These are phyloP conservation scores for Diplodia intermedia DNA, from an alignment of 2,329 filamentous ascomycete species.

Conservation along the genomic window DNA sequence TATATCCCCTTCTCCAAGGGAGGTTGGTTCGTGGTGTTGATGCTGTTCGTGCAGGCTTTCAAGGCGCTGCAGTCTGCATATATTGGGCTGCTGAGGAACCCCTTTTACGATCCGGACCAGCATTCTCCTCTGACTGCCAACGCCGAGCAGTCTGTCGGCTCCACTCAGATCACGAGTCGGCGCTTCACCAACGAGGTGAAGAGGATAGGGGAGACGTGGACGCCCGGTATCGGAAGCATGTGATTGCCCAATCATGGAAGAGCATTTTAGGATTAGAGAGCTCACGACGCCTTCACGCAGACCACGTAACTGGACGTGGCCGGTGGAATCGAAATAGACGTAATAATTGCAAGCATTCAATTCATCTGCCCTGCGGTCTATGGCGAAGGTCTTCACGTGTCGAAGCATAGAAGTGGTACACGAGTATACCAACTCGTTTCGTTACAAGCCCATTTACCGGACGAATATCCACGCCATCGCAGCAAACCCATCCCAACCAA, in stretches of 20 bases:
- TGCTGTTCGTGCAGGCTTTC: slow-evolving; percentile 67
- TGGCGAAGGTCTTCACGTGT: background rate
- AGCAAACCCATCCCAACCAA: background rate
- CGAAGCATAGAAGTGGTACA: background rate
- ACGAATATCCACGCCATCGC: background rate
- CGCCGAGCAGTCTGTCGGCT: slow-evolving; percentile 52
- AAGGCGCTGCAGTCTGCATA: slow-evolving; percentile 92
- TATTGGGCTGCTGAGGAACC: slow-evolving; percentile 86
- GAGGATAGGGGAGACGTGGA: slow-evolving; percentile 85
- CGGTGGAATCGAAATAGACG: background rate
- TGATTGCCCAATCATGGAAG: slow-evolving; percentile 47
- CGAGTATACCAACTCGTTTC: background rate
- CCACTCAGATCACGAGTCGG: slow-evolving; percentile 77
- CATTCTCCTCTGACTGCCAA: slow-evolving; percentile 67
- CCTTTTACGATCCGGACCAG: slow-evolving; percentile 91
- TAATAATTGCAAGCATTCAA: slow-evolving; percentile 3
- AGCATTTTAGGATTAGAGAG: background rate
- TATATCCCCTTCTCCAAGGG: background rate
- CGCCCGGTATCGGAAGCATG: slow-evolving; percentile 70
- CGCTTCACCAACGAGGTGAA: slow-evolving; percentile 83
- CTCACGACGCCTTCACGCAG: background rate
- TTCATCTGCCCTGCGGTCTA: background rate
- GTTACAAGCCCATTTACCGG: background rate
- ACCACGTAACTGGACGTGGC: background rate
- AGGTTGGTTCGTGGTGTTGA: background rate